A percentile compares a stretch with the other conserved stretches of the same genome.
phyloP scores from a whole-genome alignment of 352 stramenopile species.

The Pelagophyceae sp. region DNA sequence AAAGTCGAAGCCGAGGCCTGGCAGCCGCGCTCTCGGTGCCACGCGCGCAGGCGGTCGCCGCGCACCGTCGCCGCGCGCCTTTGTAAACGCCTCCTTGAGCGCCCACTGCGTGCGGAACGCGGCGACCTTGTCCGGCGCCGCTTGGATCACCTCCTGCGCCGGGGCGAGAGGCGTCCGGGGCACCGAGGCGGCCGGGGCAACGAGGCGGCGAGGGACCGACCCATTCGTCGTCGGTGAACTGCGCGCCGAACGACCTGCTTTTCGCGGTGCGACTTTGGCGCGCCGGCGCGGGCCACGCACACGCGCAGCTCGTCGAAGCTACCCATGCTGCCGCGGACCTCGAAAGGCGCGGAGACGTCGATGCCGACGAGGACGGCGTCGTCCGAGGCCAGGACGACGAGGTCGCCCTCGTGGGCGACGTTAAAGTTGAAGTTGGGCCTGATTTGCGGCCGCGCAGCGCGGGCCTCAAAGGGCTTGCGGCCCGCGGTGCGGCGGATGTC shows the following conservation, averaged over 20 bases:
- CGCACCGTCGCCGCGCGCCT: constrained; percentile 10
- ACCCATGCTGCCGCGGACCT: neutral
- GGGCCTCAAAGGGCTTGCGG: too few relatives aligned
- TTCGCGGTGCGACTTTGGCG: too few relatives aligned
- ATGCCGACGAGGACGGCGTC: neutral
- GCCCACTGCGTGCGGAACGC: neutral
- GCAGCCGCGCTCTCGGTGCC: neutral
- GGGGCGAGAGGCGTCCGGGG: too few relatives aligned
- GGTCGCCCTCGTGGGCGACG: constrained; percentile 15
- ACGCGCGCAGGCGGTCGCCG: too few relatives aligned
- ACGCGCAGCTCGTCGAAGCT: neutral
- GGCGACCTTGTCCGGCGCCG: too few relatives aligned
- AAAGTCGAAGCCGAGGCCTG: neutral
- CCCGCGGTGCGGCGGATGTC: too few relatives aligned
- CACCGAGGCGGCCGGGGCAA: too few relatives aligned
- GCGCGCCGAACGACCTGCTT: too few relatives aligned
- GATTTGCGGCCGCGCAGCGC: too few relatives aligned
- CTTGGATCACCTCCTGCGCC: too few relatives aligned
- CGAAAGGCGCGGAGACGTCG: neutral
- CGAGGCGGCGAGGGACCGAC: neutral
- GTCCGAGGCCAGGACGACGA: constrained; percentile 7
- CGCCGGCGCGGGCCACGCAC: too few relatives aligned
- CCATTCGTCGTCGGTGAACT: too few relatives aligned
- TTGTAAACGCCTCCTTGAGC: constrained; percentile 16
- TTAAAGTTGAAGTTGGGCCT: constrained; percentile 19